Evolutionary conservation across 139 green algal species (phyloP), one percentile per base, ranked within the genome.

Genomic region (Chlamydomonas asymmetrica): DNA sequence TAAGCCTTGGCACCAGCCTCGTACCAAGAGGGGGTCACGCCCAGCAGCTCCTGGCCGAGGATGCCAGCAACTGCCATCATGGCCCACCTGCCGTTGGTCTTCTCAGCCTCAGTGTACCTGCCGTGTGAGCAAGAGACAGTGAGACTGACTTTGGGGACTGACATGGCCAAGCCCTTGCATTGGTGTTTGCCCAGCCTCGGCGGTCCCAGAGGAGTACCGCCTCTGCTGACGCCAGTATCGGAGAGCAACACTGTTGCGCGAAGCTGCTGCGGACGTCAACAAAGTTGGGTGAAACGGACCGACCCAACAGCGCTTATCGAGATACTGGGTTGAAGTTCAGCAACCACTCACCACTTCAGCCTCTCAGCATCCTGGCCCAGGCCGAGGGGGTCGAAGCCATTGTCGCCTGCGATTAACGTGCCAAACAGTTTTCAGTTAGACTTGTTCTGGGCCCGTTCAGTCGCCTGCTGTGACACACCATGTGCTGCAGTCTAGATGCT

Each of bases 41-140:
- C 88, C 54, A 91, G 65, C 35, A 81, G 61, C 77, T 95, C 91
- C 27, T 80, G 82, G 80, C 87, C 87, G 48, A 97, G 84, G 72
- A 95, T 93, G 63, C 91, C 91, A 8, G 82, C 81, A 27, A 93
- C 88, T n/a, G 91, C 93, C 56, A 87, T 82, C 93, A 98, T 98
- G 40, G 93, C 93, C 91, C 89, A 96, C 57, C 93, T 85, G 72
- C 88, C 93, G 74, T 98, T 98, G 82, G 81, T 94, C 80, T 91
- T 88, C 87, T 98, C 93, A 39, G 78, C 93, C 87, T 97, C 93
- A 31, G 71, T 78, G 49, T 90, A 96, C 90, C 92, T 91, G 65
- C n/a, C n/a, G n/a, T n/a, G n/a, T n/a, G n/a, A n/a, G n/a, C n/a
- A n/a, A n/a, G n/a, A n/a, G n/a, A n/a, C n/a, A n/a, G n/a, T n/a